phyloP scores from a whole-genome alignment of 805 yeast species.

The Kazachstania psychrophila region DNA sequence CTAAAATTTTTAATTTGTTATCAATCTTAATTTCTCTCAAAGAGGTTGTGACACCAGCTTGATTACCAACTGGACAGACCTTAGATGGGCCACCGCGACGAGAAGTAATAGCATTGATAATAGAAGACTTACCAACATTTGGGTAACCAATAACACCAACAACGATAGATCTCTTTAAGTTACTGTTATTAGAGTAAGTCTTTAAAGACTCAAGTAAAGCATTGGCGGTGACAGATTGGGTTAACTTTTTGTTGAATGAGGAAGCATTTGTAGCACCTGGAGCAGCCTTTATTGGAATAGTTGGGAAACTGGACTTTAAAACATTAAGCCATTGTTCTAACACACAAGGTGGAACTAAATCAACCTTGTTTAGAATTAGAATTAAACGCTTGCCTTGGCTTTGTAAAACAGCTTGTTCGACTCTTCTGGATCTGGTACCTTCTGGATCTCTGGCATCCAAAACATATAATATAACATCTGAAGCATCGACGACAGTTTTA shows the following conservation, averaged over 20 bases:
- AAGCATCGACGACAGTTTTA: constrained; percentile 83
- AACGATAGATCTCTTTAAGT: constrained; percentile 77
- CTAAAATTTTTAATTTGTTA: constrained; percentile 77
- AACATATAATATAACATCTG: constrained; percentile 89
- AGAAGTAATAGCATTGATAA: constrained; percentile 78
- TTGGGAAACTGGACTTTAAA: constrained; percentile 77
- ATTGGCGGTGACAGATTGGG: constrained; percentile 61
- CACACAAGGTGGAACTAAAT: constrained; percentile 78
- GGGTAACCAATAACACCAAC: constrained; percentile 98
- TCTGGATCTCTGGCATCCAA: constrained; percentile 97
- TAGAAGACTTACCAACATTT: constrained; percentile 92
- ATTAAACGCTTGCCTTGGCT: constrained; percentile 73
- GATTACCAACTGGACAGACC: constrained; percentile 95
- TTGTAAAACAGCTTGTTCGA: constrained; percentile 81
- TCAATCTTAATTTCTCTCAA: constrained; percentile 89
- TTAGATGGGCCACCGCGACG: constrained; percentile 59
- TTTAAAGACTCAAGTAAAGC: constrained; percentile 73
- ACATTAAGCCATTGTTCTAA: constrained; percentile 77
- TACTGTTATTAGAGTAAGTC: constrained; percentile 72
- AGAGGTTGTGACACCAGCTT: constrained; percentile 93
- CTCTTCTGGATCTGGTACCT: constrained; percentile 82
- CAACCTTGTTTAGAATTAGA: constrained; percentile 82
- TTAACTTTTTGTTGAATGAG: constrained; percentile 64
- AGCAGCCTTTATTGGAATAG: constrained; percentile 79
- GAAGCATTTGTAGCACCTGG: constrained; percentile 61